Conservation (phyloP, 305 asterid genomes). For the Fraxinus nigra region DNA sequence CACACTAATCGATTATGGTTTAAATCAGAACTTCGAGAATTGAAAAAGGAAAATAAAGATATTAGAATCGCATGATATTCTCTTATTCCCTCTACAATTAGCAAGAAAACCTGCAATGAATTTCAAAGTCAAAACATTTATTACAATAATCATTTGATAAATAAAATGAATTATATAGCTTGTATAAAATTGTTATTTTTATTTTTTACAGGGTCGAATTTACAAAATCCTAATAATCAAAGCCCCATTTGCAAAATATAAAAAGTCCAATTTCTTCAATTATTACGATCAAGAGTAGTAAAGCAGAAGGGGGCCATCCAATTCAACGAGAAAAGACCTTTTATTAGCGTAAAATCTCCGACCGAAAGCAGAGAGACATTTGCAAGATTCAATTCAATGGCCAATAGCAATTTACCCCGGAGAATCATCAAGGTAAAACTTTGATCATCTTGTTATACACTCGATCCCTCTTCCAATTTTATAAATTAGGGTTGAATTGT, state of each 20-base stretch:
- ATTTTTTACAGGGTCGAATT: background rate
- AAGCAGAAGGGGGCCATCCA: background rate
- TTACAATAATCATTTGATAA: background rate
- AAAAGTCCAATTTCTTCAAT: background rate
- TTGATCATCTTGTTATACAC: constrained; percentile 37
- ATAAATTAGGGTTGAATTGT: constrained; percentile 16
- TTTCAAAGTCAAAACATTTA: background rate
- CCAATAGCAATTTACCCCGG: constrained; percentile 36
- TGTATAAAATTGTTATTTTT: background rate
- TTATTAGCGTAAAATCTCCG: constrained; percentile 47
- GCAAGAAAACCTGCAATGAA: background rate
- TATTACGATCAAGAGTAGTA: background rate
- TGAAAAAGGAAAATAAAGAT: background rate
- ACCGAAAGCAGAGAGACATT: constrained; percentile 11
- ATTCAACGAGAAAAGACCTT: constrained; percentile 24
- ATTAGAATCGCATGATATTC: background rate
- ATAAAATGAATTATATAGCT: background rate
- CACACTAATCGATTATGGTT: background rate
- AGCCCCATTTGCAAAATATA: background rate
- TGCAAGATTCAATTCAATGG: constrained; percentile 51
- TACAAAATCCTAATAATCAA: background rate
- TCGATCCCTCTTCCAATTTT: constrained; percentile 36
- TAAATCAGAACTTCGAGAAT: background rate
- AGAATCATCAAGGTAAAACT: constrained; percentile 69
- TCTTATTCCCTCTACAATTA: background rate